A percentile compares a stretch with the other conserved stretches of the same genome.
phyloP scores from a whole-genome alignment of 306 rosid genomes.

The Geum urbanum region DNA sequence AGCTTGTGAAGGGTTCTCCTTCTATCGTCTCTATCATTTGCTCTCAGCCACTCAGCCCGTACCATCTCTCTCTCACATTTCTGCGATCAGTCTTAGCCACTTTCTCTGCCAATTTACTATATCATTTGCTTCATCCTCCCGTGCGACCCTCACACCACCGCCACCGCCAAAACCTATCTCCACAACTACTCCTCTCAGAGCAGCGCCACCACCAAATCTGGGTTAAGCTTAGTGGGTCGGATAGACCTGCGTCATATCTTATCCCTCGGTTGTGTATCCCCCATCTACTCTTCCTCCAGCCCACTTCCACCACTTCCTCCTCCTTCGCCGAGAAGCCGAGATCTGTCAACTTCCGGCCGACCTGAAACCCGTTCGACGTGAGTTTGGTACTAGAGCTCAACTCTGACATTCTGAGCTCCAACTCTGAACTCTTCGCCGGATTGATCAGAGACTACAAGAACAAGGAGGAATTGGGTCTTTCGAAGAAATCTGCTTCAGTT shows the following conservation, averaged over 20 bases:
- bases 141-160: conserved; percentile 41
- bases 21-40: too few species aligned
- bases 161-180: conserved; percentile 37
- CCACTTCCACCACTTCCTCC: conserved; percentile 17
- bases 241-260: conserved; percentile 90
- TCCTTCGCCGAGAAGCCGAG: conserved; percentile 19
- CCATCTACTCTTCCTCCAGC: conserved; percentile 53
- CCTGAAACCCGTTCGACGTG: conserved; percentile 50
- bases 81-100: too few species aligned
- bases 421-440: conserved; percentile 69
- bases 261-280: conserved; percentile 88
- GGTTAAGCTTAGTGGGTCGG: conserved; percentile 45
- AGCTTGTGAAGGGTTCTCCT: too few species aligned
- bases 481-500: too few species aligned
- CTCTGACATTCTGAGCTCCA: conserved; percentile 62
- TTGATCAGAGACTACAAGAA: conserved; percentile 45
- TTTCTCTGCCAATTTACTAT: too few species aligned
- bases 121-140: too few species aligned
- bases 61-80: too few species aligned
- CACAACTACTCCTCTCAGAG: conserved; percentile 64
- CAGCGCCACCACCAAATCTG: conserved; percentile 69
- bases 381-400: conserved; percentile 71
- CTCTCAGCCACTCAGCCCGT: too few species aligned
- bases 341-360: conserved; percentile 49
- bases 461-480: conserved; percentile 27